phyloP scores from a whole-genome alignment of 176 grass and related monocot genomes.

The Musa acuminata region DNA sequence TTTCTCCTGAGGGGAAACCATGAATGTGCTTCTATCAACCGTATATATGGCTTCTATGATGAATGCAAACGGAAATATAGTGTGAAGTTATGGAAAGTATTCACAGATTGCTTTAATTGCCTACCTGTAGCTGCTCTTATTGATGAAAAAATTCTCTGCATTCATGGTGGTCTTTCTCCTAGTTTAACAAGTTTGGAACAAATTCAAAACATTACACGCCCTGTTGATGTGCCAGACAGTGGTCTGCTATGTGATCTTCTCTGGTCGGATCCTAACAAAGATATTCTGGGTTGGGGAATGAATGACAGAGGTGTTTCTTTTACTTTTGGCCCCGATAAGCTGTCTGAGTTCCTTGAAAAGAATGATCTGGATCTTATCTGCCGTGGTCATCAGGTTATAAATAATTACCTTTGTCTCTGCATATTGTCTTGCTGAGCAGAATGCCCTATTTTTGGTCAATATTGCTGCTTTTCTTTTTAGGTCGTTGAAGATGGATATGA shows the following conservation, averaged over 20 bases:
- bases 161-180: slow-evolving; percentile 72
- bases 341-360: slow-evolving; percentile 60
- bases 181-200: slow-evolving; percentile 63
- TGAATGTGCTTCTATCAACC: slow-evolving; percentile 72
- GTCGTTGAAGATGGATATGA: slow-evolving; percentile 82
- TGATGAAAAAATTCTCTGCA: slow-evolving; percentile 67
- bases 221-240: slow-evolving; percentile 54
- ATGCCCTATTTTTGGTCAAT: too few species aligned
- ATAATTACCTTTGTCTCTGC: neutral
- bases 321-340: slow-evolving; percentile 62
- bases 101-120: slow-evolving; percentile 71
- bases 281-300: slow-evolving; percentile 55
- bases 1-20: slow-evolving; percentile 75
- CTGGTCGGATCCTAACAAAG: slow-evolving; percentile 59
- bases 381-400: slow-evolving; percentile 53
- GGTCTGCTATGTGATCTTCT: slow-evolving; percentile 76
- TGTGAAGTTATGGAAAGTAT: slow-evolving; percentile 65
- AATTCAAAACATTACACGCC: slow-evolving; percentile 47
- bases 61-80: slow-evolving; percentile 76
- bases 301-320: slow-evolving; percentile 73
- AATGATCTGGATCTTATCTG: slow-evolving; percentile 76
- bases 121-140: slow-evolving; percentile 60
- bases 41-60: slow-evolving; percentile 67
- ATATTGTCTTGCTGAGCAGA: neutral
- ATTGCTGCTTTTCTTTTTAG: slow-evolving; percentile 16